Evolutionary conservation across 2,329 filamentous ascomycete species (phyloP).

Genomic region (Fusarium praegraminearum): DNA sequence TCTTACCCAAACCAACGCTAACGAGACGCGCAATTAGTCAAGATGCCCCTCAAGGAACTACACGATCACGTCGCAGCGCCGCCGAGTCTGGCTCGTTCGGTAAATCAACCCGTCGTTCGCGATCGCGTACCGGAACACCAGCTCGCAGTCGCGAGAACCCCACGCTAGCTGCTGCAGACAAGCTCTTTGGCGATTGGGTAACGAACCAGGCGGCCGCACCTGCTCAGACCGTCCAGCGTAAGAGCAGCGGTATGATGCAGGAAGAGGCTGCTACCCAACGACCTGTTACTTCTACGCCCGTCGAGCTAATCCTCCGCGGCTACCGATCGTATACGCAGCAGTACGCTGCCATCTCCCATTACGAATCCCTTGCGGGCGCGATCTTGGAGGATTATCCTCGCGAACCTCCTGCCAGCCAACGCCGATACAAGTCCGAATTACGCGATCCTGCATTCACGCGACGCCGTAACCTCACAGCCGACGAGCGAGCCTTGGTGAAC

Average conservation of each 20-base stretch:
- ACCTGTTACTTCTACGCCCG: slow-evolving; percentile 58
- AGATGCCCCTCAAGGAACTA: slow-evolving; percentile 62
- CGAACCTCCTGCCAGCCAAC: slow-evolving; percentile 77
- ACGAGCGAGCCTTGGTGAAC: slow-evolving; percentile 83
- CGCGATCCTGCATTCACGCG: slow-evolving; percentile 78
- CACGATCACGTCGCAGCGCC: slow-evolving; percentile 65
- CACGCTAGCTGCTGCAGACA: slow-evolving; percentile 71
- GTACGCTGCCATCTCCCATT: slow-evolving; percentile 91
- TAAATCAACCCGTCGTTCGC: slow-evolving; percentile 73
- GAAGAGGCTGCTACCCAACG: slow-evolving; percentile 56
- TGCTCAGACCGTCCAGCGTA: slow-evolving; percentile 50
- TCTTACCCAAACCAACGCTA: slow-evolving; percentile 6
- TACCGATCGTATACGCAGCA: slow-evolving; percentile 74
- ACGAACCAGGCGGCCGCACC: slow-evolving; percentile 58
- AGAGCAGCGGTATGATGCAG: slow-evolving; percentile 54
- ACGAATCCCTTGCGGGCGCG: slow-evolving; percentile 84
- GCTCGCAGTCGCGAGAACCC: slow-evolving; percentile 69
- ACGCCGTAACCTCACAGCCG: slow-evolving; percentile 72
- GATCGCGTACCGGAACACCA: slow-evolving; percentile 70
- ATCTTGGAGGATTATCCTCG: slow-evolving; percentile 96
- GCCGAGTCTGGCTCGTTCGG: slow-evolving; percentile 74
- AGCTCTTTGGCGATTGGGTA: slow-evolving; percentile 71
- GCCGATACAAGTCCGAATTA: slow-evolving; percentile 79
- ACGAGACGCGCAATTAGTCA: slow-evolving; percentile 54
- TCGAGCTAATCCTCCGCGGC: slow-evolving; percentile 87